Base-by-base conservation (phyloP, 1,284 basidiomycete genomes). In the Porodaedalea pini region DNA sequence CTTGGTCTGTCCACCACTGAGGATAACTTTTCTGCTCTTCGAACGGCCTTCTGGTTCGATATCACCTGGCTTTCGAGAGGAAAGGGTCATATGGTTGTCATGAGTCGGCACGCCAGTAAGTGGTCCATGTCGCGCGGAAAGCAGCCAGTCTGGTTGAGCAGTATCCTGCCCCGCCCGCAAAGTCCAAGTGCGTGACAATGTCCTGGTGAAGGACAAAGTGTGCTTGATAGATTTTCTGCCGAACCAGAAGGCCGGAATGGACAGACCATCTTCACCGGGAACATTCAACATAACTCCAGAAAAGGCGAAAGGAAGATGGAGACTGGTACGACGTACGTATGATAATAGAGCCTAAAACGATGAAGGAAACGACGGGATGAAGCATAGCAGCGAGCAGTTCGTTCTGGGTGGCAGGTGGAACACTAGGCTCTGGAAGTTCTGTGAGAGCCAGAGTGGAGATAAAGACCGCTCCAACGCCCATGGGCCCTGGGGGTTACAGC, bases 131-230 rank as follows among this genome's bases (percentile, higher is more conserved):
- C 21, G 21, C 17, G 25, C 45, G 11, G 45, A 47, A 15, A 31
- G 4, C n/a, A 47, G 25, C 45, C 45, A 47, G 21, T 47, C 45
- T 27, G 45, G 45, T n/a, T 31, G 21, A 7, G 45, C 23, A n/a
- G n/a, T n/a, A n/a, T n/a, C n/a, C n/a, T n/a, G n/a, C n/a, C 8
- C 25, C 31, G 21, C 29, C 15, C 25, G 45, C 8, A 15, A 29
- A 15, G 45, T 47, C 45, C 45, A 47, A 4, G 45, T 47, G 25
- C 86, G 78, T 1, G 87, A 87, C 88, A 92, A 94, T 6, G 92
- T 94, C 58, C 90, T 80, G 7, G 90, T 89, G 57, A 94, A 89
- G 13, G 89, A 86, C 69, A 94, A 92, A 5, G 97, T 92, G 32
- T 92, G 85, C 27, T 90, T 80, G 10, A 47, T 10, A 2, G 45